Conservation (phyloP, 352 stramenopile genomes). For the Salisapilia sapeloensis region DNA sequence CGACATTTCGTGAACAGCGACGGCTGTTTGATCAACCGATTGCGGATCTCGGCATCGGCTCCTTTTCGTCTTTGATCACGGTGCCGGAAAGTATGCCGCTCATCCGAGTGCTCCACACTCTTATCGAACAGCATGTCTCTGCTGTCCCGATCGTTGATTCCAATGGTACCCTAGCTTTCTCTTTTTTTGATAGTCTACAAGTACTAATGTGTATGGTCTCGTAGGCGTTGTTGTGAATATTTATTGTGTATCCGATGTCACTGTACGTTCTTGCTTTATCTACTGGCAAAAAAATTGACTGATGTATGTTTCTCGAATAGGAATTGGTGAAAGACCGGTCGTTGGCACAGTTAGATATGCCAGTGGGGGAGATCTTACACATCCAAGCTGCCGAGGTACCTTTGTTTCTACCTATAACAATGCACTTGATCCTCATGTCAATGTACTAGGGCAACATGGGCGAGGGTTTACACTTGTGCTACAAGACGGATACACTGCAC, state of each 20-base stretch:
- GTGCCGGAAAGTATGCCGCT: slow-evolving; percentile 86
- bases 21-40: slow-evolving; percentile 95
- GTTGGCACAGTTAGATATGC: slow-evolving; percentile 80
- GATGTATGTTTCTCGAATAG: slow-evolving; percentile 5
- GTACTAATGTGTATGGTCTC: slow-evolving; percentile 1
- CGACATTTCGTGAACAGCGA: slow-evolving; percentile 92
- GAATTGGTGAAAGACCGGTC: slow-evolving; percentile 80
- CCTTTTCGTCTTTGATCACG: slow-evolving; percentile 88
- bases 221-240: slow-evolving; percentile 81
- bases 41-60: slow-evolving; percentile 89
- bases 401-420: background rate
- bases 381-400: slow-evolving; percentile 71
- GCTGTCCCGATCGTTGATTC: slow-evolving; percentile 71
- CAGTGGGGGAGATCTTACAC: slow-evolving; percentile 72
- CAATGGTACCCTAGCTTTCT: slow-evolving; percentile 27
- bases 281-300: background rate
- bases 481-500: slow-evolving; percentile 80
- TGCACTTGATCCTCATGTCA: background rate
- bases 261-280: slow-evolving; percentile 13
- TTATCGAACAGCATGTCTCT: slow-evolving; percentile 69
- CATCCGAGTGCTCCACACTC: slow-evolving; percentile 83
- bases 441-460: slow-evolving; percentile 44
- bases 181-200: slow-evolving; percentile 1
- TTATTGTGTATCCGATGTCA: slow-evolving; percentile 85
- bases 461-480: slow-evolving; percentile 71